Conservation (phyloP, 768 basidiomycete genomes). For the Mycena latifolia region DNA sequence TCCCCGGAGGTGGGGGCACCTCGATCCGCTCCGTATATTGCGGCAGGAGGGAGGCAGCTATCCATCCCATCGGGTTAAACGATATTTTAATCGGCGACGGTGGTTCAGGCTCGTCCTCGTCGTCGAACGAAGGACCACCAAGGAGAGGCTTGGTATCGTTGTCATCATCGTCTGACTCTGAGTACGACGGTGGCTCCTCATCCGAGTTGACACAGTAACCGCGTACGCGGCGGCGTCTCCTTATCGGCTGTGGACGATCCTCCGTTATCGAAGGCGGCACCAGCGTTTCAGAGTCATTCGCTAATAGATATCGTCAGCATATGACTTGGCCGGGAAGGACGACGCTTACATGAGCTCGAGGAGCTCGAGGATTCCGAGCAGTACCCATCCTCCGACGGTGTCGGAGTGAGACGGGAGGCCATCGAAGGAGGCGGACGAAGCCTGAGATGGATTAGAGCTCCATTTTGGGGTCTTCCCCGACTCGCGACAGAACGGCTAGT, state of each 20-base stretch:
- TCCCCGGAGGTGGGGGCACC: slow-evolving; percentile 42
- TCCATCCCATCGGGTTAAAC: slow-evolving; percentile 41
- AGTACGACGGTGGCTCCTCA: slow-evolving; percentile 46
- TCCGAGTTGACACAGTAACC: slow-evolving; percentile 61
- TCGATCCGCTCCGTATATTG: slow-evolving; percentile 57
- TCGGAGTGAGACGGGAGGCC: slow-evolving; percentile 1
- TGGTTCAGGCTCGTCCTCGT: slow-evolving; percentile 34
- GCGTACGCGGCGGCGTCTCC: slow-evolving; percentile 47
- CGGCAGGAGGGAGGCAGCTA: slow-evolving; percentile 51
- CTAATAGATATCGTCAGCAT: not conserved
- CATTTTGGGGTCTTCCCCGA: slow-evolving; percentile 58
- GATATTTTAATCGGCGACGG: slow-evolving; percentile 28
- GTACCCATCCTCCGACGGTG: slow-evolving; percentile 19
- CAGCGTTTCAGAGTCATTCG: slow-evolving; percentile 33
- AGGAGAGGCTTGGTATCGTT: slow-evolving; percentile 29
- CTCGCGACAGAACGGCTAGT: slow-evolving; percentile 46
- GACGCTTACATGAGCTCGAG: slow-evolving; percentile 33
- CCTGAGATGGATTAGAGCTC: slow-evolving; percentile 37
- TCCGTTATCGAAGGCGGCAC: slow-evolving; percentile 34
- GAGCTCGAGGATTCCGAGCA: slow-evolving; percentile 25
- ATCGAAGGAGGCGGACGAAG: slow-evolving; percentile 36
- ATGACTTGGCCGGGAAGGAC: not conserved
- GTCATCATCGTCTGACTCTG: slow-evolving; percentile 44
- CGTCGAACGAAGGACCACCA: slow-evolving; percentile 34
- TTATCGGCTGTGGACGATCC: slow-evolving; percentile 32